Evolutionary conservation across 2,329 filamentous ascomycete species (phyloP).

Genomic region (Nemania sp.): DNA sequence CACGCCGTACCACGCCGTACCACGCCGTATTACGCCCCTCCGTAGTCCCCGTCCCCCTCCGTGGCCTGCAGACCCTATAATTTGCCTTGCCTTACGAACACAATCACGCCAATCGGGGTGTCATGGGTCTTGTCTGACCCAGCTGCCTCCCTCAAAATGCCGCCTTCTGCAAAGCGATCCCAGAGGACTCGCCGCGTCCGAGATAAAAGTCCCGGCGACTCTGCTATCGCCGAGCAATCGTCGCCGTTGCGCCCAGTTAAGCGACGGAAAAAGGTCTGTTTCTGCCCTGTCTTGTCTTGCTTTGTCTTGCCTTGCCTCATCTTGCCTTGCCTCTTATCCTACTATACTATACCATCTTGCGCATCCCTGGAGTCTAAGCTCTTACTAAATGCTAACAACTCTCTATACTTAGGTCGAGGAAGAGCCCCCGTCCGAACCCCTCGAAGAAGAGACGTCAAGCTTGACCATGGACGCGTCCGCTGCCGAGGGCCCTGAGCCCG

Average conservation of each 20-base stretch:
- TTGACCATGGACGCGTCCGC: slow-evolving; percentile 33
- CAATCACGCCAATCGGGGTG: slow-evolving; percentile 7
- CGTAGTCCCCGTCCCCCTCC: too few species aligned
- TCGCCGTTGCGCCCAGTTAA: slow-evolving; percentile 66
- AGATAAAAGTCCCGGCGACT: slow-evolving; percentile 38
- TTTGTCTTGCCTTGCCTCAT: not conserved
- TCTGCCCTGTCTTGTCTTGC: not conserved
- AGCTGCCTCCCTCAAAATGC: slow-evolving; percentile 38
- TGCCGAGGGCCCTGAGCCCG: slow-evolving; percentile 17
- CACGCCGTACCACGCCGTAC: too few species aligned
- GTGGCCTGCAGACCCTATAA: too few species aligned
- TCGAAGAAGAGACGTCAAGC: slow-evolving; percentile 43
- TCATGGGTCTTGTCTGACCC: slow-evolving; percentile 31
- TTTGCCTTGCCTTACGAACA: too few species aligned
- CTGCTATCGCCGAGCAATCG: slow-evolving; percentile 50
- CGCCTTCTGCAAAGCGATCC: slow-evolving; percentile 45
- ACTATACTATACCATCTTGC: too few species aligned
- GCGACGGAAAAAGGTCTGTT: slow-evolving; percentile 62
- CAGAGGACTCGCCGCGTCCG: slow-evolving; percentile 42
- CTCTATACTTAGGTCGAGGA: not conserved
- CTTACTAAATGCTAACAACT: too few species aligned
- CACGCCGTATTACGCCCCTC: too few species aligned
- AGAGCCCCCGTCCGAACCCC: slow-evolving; percentile 44
- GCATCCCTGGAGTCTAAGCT: too few species aligned
- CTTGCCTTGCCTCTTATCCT: slow-evolving; percentile 11